These are phyloP conservation scores for Thraustotheca clavata DNA, from an alignment of 352 stramenopile genomes.

Conservation along the genomic window DNA sequence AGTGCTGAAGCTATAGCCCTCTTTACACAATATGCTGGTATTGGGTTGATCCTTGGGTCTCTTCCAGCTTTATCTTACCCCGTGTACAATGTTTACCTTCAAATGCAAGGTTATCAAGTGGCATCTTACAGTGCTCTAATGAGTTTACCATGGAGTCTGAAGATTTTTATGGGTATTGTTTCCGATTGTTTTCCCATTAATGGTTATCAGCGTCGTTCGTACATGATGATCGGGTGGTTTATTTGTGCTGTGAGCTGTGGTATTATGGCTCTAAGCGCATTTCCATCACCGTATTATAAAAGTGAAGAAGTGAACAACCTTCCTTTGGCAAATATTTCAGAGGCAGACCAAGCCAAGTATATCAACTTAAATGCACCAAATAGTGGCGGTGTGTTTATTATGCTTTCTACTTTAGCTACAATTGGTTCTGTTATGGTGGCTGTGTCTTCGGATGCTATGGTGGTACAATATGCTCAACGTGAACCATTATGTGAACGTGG, in stretches of 20 bases:
- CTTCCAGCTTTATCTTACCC: conserved; percentile 5
- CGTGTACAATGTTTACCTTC: conserved; percentile 12
- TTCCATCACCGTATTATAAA: conserved; percentile 36
- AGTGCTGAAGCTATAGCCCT: conserved; percentile 21
- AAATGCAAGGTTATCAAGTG: conserved; percentile 27
- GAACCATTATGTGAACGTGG: conserved; percentile 40
- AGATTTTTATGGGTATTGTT: conserved; percentile 46
- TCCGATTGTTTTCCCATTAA: conserved; percentile 53
- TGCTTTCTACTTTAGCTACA: conserved; percentile 31
- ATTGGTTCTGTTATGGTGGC: background rate
- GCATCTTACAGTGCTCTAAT: conserved; percentile 40
- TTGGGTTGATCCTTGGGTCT: background rate
- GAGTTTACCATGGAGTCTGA: conserved; percentile 49
- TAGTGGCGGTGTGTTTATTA: conserved; percentile 38
- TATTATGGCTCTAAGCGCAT: conserved; percentile 39
- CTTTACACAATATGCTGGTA: conserved; percentile 12
- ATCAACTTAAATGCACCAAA: conserved; percentile 35
- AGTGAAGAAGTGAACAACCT: conserved; percentile 21
- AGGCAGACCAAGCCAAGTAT: conserved; percentile 23
- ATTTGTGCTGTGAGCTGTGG: conserved; percentile 22
- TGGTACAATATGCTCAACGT: conserved; percentile 44
- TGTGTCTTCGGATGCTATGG: conserved; percentile 33
- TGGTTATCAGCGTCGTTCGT: conserved; percentile 44
- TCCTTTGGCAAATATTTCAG: conserved; percentile 26
- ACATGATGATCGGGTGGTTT: conserved; percentile 51